phyloP scores from a whole-genome alignment of 2,329 filamentous ascomycete genomes.

The Stachybotrys elegans region DNA sequence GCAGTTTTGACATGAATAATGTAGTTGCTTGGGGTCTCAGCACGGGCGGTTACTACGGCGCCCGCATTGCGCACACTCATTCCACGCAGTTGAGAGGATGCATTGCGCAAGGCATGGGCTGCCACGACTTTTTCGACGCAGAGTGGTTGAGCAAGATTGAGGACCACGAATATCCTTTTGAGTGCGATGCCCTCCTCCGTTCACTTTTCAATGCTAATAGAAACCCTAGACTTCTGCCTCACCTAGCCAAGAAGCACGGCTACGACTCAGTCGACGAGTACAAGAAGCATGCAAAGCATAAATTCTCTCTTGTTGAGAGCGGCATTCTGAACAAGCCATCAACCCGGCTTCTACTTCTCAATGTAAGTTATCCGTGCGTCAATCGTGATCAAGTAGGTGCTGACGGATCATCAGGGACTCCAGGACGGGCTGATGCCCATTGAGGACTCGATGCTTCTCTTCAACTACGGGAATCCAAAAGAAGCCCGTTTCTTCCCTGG shows the following conservation, averaged over 20 bases:
- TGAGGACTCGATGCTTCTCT: not conserved
- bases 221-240: not conserved
- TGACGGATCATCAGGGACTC: not conserved
- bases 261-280: not conserved
- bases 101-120: slow-evolving; percentile 54
- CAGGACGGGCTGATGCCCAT: not conserved
- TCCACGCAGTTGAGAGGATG: slow-evolving; percentile 43
- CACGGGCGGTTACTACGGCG: slow-evolving; percentile 63
- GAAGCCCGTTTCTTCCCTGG: no score
- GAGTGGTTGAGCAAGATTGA: slow-evolving; percentile 34
- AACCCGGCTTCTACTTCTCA: not conserved
- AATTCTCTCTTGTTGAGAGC: not conserved
- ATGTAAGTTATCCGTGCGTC: no score
- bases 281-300: not conserved
- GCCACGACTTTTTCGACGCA: slow-evolving; percentile 47
- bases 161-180: not conserved
- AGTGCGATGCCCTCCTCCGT: no score
- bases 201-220: no score
- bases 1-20: slow-evolving; percentile 49
- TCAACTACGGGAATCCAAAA: no score
- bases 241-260: no score
- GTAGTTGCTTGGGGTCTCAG: slow-evolving; percentile 62
- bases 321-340: not conserved
- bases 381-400: no score
- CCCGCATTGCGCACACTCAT: slow-evolving; percentile 65